Percentiles rank a stretch among this genome's conserved stretches.
These are phyloP conservation scores for Xylariaceae sp. DNA, from an alignment of 2,329 filamentous ascomycete species.

Conservation along the genomic window DNA sequence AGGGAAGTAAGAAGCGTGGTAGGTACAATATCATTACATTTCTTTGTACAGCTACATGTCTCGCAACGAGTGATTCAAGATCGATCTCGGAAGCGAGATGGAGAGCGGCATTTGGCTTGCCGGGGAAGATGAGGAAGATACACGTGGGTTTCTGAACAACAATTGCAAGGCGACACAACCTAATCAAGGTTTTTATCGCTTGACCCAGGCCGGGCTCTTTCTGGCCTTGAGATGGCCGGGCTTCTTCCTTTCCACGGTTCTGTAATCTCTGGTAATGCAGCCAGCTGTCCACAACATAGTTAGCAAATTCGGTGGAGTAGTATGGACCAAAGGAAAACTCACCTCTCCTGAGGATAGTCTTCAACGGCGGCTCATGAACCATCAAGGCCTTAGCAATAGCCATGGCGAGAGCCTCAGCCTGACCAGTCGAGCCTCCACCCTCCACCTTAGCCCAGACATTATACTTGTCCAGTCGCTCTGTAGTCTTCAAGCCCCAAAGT, in stretches of 20 bases:
- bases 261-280: conserved; percentile 84
- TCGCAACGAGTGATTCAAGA: too few relatives aligned
- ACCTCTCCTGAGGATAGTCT: conserved; percentile 86
- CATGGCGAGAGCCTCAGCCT: conserved; percentile 90
- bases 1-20: too few relatives aligned
- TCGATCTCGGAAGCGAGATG: too few relatives aligned
- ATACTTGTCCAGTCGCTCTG: conserved; percentile 87
- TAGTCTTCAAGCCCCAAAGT: conserved; percentile 83
- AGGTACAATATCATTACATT: too few relatives aligned
- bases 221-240: conserved; percentile 91
- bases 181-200: conserved; percentile 51
- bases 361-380: conserved; percentile 88
- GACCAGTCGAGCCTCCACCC: conserved; percentile 89
- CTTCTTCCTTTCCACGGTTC: conserved; percentile 97
- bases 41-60: too few relatives aligned
- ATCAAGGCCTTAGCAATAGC: conserved; percentile 84
- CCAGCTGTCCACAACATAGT: conserved; percentile 64
- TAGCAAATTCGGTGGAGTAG: conserved; percentile 35
- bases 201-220: conserved; percentile 98
- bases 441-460: conserved; percentile 85
- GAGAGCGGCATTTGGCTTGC: too few relatives aligned
- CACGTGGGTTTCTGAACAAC: too few relatives aligned
- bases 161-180: background rate
- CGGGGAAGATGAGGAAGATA: too few relatives aligned
- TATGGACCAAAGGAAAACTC: conserved; percentile 38